These are phyloP conservation scores for Volvox reticuliferus DNA, from an alignment of 139 green algal species.

Conservation along the genomic window DNA sequence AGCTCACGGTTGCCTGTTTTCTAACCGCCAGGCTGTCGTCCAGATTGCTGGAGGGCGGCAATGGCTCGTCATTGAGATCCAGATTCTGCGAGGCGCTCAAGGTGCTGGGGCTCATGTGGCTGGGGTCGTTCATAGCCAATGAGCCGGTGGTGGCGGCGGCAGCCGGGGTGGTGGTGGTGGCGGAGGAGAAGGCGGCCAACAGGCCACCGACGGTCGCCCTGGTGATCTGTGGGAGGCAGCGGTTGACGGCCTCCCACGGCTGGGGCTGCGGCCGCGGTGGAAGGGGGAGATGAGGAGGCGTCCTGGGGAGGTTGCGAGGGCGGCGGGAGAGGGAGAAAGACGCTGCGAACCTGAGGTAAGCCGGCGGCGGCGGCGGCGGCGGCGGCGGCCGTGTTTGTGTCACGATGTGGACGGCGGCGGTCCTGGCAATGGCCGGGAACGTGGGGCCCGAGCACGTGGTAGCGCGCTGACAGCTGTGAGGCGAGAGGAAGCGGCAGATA, in stretches of 20 bases:
- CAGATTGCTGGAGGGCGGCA: slow-evolving; percentile 25
- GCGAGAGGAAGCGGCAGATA: no score
- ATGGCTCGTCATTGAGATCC: background rate
- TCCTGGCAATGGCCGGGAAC: no score
- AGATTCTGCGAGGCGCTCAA: background rate
- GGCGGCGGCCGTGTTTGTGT: no score
- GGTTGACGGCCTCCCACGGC: background rate
- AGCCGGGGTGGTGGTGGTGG: background rate
- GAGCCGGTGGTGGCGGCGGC: background rate
- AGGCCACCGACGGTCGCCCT: no score
- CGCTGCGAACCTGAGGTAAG: no score
- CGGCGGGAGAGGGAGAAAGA: background rate
- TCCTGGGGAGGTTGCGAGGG: background rate
- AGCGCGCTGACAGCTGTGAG: no score
- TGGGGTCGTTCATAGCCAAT: background rate
- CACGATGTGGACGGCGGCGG: no score
- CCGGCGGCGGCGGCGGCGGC: no score
- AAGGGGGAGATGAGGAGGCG: background rate
- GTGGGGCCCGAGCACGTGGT: no score
- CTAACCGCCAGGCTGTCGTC: background rate
- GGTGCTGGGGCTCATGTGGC: background rate
- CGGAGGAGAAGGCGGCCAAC: background rate
- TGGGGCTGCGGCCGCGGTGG: background rate
- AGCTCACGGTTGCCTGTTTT: background rate
- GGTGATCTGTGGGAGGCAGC: no score